Percentiles rank a stretch among this genome's conserved stretches.
phyloP scores from a whole-genome alignment of 352 stramenopile genomes.

The Globisporangium spiculum region DNA sequence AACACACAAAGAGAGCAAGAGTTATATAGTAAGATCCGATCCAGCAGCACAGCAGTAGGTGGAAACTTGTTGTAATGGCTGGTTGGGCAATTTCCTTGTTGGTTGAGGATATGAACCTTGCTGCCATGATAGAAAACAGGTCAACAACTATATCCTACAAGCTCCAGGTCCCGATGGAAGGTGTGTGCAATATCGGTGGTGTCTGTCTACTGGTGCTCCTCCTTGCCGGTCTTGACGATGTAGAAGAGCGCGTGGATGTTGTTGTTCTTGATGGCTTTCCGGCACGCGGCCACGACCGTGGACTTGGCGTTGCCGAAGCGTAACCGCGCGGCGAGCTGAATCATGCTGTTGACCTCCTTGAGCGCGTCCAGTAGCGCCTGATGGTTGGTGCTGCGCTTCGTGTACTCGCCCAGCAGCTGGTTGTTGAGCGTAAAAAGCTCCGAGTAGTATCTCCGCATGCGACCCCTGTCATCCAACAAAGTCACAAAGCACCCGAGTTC shows the following conservation, averaged over 20 bases:
- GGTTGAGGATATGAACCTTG: background rate
- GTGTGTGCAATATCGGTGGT: too few relatives aligned
- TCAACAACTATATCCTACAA: too few relatives aligned
- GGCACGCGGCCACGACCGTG: slow-evolving; percentile 76
- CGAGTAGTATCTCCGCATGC: slow-evolving; percentile 88
- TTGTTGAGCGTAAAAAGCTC: slow-evolving; percentile 91
- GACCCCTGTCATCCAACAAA: slow-evolving; percentile 14
- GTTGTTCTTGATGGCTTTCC: slow-evolving; percentile 90
- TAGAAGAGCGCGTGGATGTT: slow-evolving; percentile 86
- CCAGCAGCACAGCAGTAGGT: background rate
- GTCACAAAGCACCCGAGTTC: background rate
- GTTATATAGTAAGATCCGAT: background rate
- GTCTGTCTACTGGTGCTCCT: slow-evolving; percentile 58
- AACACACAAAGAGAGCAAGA: background rate
- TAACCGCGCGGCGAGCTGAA: slow-evolving; percentile 86
- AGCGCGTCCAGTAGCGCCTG: slow-evolving; percentile 86
- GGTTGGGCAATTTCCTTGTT: background rate
- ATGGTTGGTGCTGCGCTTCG: slow-evolving; percentile 91
- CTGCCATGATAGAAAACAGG: too few relatives aligned
- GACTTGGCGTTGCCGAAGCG: slow-evolving; percentile 85
- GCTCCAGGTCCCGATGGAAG: too few relatives aligned
- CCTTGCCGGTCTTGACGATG: slow-evolving; percentile 82
- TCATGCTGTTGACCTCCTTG: slow-evolving; percentile 92
- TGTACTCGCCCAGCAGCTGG: slow-evolving; percentile 90
- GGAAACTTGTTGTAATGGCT: background rate